Conservation (phyloP, 148 eudicot species). For the Nepenthes mirabilis region DNA sequence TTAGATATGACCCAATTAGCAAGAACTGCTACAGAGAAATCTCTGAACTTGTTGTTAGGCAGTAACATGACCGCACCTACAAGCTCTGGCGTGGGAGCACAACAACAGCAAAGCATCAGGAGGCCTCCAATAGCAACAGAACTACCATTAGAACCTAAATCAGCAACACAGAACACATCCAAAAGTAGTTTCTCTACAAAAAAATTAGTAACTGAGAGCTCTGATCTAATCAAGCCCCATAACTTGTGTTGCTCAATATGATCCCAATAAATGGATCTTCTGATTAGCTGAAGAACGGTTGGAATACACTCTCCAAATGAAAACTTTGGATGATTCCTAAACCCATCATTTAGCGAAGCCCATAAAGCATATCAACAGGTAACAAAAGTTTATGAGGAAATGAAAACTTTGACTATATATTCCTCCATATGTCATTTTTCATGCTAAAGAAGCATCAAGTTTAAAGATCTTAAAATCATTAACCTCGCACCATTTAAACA, state of each 20-base stretch:
- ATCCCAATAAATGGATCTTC: slow-evolving; percentile 21
- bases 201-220: slow-evolving; percentile 20
- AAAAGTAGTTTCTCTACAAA: slow-evolving; percentile 27
- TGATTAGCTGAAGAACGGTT: slow-evolving; percentile 11
- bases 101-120: slow-evolving; percentile 16
- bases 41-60: slow-evolving; percentile 20
- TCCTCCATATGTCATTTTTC: too few species aligned
- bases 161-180: slow-evolving; percentile 17
- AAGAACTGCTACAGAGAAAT: slow-evolving; percentile 24
- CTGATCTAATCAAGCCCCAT: slow-evolving; percentile 27
- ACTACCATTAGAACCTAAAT: slow-evolving; percentile 12
- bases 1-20: slow-evolving; percentile 18
- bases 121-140: slow-evolving; percentile 17
- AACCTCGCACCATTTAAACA: too few species aligned
- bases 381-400: too few species aligned
- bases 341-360: too few species aligned
- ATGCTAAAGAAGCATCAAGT: too few species aligned
- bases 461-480: too few species aligned
- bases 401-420: too few species aligned
- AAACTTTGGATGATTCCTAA: too few species aligned
- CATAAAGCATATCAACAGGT: too few species aligned
- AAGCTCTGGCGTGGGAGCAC: slow-evolving; percentile 27
- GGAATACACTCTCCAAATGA: slow-evolving; percentile 23
- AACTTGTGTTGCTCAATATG: slow-evolving; percentile 17
- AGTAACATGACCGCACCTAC: slow-evolving; percentile 28